A percentile compares a stretch with the other conserved stretches of the same genome.
These are phyloP conservation scores for Nicotiana rustica DNA, from an alignment of 305 asterid species.

Conservation along the genomic window DNA sequence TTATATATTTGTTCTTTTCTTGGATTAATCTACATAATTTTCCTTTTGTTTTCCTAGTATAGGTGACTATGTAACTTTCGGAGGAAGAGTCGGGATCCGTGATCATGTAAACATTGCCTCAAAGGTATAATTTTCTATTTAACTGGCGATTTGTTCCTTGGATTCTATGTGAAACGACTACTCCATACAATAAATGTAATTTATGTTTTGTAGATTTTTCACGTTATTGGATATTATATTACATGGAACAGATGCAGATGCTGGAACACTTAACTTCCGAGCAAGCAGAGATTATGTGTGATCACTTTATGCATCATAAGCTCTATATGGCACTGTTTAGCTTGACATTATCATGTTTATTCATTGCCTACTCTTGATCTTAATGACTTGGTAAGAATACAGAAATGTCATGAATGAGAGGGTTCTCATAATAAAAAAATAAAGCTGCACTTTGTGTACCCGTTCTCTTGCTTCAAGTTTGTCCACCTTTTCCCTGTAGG, in stretches of 20 bases:
- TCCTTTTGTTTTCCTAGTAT: conserved; percentile 54
- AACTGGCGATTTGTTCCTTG: conserved; percentile 2
- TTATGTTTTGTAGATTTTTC: neutral
- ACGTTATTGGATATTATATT: too few species aligned
- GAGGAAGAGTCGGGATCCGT: conserved; percentile 79
- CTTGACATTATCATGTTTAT: conserved; percentile 6
- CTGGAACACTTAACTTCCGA: neutral
- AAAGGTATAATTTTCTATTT: conserved; percentile 53
- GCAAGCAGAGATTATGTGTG: neutral
- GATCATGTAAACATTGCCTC: conserved; percentile 83
- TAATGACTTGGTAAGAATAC: neutral
- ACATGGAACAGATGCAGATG: neutral
- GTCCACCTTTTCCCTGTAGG: neutral
- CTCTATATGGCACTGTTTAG: neutral
- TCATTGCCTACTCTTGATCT: neutral
- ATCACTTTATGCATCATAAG: neutral
- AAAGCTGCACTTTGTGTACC: neutral
- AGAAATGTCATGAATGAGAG: neutral
- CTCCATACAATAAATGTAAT: neutral
- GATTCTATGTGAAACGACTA: neutral
- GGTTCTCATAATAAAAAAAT: neutral
- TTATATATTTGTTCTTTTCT: conserved; percentile 22
- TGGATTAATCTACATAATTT: conserved; percentile 4
- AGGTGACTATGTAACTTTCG: conserved; percentile 84
- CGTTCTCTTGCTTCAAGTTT: conserved; percentile 4